Percentiles rank a stretch among this genome's conserved stretches.
Conservation (phyloP, 306 rosid genomes). For the Pachyrhizus erosus region DNA sequence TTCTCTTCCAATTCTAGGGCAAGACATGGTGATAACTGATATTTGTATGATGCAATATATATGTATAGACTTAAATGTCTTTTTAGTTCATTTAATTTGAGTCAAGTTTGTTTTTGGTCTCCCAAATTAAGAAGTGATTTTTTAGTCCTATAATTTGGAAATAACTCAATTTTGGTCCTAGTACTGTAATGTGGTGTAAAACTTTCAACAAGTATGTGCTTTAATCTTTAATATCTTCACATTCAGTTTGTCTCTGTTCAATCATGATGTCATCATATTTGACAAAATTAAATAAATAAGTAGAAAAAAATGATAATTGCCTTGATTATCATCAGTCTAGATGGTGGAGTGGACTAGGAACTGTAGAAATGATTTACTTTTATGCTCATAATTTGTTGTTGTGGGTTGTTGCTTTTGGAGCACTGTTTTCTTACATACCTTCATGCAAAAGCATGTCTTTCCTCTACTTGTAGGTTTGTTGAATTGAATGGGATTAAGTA, state of each 20-base stretch:
- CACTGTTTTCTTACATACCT: not conserved
- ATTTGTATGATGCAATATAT: not conserved
- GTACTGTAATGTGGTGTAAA: conserved; percentile 20
- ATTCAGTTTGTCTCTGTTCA: conserved; percentile 7
- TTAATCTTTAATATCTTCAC: conserved; percentile 17
- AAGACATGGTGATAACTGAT: not conserved
- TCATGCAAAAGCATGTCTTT: not conserved
- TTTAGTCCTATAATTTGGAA: no score
- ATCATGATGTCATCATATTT: not conserved
- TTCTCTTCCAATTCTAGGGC: conserved; percentile 18
- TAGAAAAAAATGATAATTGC: not conserved
- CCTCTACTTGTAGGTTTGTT: conserved; percentile 9
- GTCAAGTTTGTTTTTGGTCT: no score
- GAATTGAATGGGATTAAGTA: conserved; percentile 14
- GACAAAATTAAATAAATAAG: conserved; percentile 19
- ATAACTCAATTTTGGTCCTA: not conserved
- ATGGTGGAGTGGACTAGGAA: conserved; percentile 1
- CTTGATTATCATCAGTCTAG: conserved; percentile 27
- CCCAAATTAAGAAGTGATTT: no score
- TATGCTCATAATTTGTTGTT: conserved; percentile 23
- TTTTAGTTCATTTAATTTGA: no score
- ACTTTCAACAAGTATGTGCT: not conserved
- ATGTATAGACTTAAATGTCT: not conserved
- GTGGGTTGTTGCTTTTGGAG: conserved; percentile 20
- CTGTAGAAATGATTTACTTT: conserved; percentile 26